Percentiles rank a stretch among this genome's conserved stretches.
These are phyloP conservation scores for Geotrichum armillariae DNA, from an alignment of 1,139 yeast species.

Conservation along the genomic window DNA sequence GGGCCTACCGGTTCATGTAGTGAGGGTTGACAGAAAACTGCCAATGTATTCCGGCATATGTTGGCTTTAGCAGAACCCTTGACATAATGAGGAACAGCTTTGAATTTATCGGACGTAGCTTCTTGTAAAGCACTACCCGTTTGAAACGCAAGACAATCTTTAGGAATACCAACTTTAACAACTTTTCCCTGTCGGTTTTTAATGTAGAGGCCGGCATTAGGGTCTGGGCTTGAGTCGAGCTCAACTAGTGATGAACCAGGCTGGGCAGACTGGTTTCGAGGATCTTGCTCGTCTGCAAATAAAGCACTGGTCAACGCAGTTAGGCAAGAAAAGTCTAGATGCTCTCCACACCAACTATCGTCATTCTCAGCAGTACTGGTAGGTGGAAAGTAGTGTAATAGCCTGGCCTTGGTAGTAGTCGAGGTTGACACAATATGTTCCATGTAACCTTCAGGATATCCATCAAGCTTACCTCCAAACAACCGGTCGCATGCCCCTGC, in stretches of 20 bases:
- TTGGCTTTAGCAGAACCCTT: conserved; percentile 42
- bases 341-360: conserved; percentile 64
- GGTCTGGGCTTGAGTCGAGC: conserved; percentile 45
- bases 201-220: conserved; percentile 55
- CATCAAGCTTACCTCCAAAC: conserved; percentile 35
- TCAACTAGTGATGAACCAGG: conserved; percentile 20
- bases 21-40: conserved; percentile 66
- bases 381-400: conserved; percentile 51
- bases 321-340: conserved; percentile 61
- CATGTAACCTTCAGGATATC: conserved; percentile 44
- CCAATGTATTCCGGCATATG: conserved; percentile 57
- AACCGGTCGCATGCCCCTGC: conserved; percentile 56
- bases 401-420: conserved; percentile 59
- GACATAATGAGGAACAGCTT: conserved; percentile 64
- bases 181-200: conserved; percentile 48
- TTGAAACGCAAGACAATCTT: conserved; percentile 60
- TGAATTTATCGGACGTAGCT: conserved; percentile 51
- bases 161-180: conserved; percentile 56
- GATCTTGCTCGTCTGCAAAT: conserved; percentile 46
- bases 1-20: conserved; percentile 48
- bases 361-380: conserved; percentile 13
- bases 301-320: conserved; percentile 63
- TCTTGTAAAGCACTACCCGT: conserved; percentile 63
- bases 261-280: conserved; percentile 6
- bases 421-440: conserved; percentile 50